A percentile compares a stretch with the other conserved stretches of the same genome.
phyloP scores from a whole-genome alignment of 768 basidiomycete genomes.

The Suillus discolor region DNA sequence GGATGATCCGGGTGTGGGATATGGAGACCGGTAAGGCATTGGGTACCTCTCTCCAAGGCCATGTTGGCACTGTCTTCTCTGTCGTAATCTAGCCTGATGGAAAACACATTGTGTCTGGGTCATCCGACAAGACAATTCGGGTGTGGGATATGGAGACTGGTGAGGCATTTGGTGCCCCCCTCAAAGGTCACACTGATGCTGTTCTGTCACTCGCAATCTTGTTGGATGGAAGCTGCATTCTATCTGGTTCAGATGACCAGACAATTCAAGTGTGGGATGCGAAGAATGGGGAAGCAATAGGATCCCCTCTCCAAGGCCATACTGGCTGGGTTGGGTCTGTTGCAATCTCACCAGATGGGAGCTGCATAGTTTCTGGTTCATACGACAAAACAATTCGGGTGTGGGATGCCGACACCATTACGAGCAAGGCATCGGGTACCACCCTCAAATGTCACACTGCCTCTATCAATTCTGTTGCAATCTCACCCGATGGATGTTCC shows the following conservation, averaged over 20 bases:
- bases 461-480: too few species aligned
- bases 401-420: too few species aligned
- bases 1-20: constrained; percentile 5
- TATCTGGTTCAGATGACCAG: constrained; percentile 9
- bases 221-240: constrained; percentile 1
- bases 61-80: constrained; percentile 4
- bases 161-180: not conserved
- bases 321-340: too few species aligned
- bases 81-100: constrained; percentile 15
- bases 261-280: constrained; percentile 7
- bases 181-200: not conserved
- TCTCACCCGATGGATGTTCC: too few species aligned
- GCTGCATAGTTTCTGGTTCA: not conserved
- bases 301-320: constrained; percentile 2
- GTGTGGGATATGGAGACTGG: constrained; percentile 16
- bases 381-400: fast-evolving
- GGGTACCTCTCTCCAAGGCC: not conserved
- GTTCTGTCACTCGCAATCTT: not conserved
- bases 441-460: too few species aligned
- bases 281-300: not conserved
- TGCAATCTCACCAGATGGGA: not conserved
- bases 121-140: not conserved
- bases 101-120: too few species aligned
- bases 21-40: not conserved
- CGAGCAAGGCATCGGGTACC: too few species aligned